Evolutionary conservation across 371 early-diverging fungal species (phyloP), one percentile per base, ranked within the genome.

Genomic region (Gilbertella persicaria): DNA sequence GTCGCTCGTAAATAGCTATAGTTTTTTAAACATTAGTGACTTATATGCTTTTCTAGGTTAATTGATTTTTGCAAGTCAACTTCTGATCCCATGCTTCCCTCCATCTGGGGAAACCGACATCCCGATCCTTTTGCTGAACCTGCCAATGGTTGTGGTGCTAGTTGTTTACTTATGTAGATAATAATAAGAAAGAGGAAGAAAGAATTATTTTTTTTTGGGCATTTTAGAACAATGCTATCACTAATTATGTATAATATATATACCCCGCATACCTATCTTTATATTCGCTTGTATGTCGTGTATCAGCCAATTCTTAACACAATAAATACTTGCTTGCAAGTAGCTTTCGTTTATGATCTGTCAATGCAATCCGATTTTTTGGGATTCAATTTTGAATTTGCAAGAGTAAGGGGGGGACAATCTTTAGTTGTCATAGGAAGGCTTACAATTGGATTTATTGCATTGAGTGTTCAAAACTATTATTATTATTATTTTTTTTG

Each of bases 121-220:
- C 87, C 91, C 45, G 91, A 92, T 63, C 92, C 91, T n/a, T 92
- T 86, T 69, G 80, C 80, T 45, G 62, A 62, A 35, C 79, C 78
- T 55, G 69, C 79, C 35, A 58, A 64, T 21, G 69, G 75, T 5
- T 62, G 63, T 51, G 79, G 83, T 40, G 65, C 59, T 13, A 66
- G 69, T 48, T 76, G 77, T 36, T 38, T 57, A 16, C 45, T 76
- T 43, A 66, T 68, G 66, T 76, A 73, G 58, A 36, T 35, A 26
- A 35, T 19, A 4, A 16, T 16, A 51, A 36, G 33, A 33, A 8
- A 33, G 33, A 3, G 33, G 8, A 8, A 13, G 13, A 2, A 12
- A 28, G 4, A 5, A 28, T 33, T 10, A 10, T 33, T 33, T 33
- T 33, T 33, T 33, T 33, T 33, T 33, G 33, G 33, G 33, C 13